phyloP scores from a whole-genome alignment of 345 rosid species.

The Punica granatum region DNA sequence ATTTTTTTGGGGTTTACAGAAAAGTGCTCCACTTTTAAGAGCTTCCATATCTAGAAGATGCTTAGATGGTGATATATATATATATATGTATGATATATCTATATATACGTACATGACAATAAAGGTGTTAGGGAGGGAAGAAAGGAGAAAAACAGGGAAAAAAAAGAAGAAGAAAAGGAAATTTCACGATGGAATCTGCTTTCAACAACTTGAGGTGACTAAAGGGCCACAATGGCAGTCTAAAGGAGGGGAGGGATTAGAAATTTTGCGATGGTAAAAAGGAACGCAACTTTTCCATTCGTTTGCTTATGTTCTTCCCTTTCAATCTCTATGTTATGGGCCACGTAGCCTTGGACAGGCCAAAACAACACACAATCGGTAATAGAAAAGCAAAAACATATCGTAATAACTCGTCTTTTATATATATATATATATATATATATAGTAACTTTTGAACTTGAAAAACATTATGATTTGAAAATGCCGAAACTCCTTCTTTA shows the following conservation, averaged over 20 bases:
- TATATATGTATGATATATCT: not conserved
- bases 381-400: no score
- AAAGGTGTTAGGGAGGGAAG: no score
- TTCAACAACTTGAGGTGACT: conserved; percentile 34
- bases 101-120: not conserved
- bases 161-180: not conserved
- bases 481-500: no score
- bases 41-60: conserved; percentile 41
- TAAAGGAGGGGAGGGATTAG: conserved; percentile 11
- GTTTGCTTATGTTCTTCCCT: conserved; percentile 10
- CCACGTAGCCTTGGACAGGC: no score
- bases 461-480: no score
- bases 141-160: not conserved
- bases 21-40: conserved; percentile 29
- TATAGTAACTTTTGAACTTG: no score
- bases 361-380: no score
- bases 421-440: no score
- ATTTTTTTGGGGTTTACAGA: conserved; percentile 10
- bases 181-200: conserved; percentile 24
- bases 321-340: not conserved
- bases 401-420: no score
- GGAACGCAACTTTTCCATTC: conserved; percentile 22
- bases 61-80: conserved; percentile 12
- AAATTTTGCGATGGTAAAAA: conserved; percentile 13
- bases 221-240: conserved; percentile 26